phyloP scores from a whole-genome alignment of 257 asterid species.

The Cruciata laevipes region DNA sequence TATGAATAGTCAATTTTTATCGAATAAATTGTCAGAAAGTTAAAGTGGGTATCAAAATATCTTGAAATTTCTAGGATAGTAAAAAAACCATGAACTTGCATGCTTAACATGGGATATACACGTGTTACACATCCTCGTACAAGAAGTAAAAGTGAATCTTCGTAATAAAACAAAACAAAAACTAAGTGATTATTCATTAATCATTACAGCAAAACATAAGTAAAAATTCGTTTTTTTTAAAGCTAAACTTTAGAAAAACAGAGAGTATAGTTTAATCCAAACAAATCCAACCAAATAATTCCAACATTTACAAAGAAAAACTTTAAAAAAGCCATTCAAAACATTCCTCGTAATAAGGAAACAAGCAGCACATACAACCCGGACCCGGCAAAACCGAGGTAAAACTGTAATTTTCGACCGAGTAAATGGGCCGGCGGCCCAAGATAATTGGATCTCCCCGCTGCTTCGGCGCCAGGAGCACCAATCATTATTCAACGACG shows the following conservation, averaged over 20 bases:
- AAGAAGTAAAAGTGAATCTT: neutral
- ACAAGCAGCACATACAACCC: neutral
- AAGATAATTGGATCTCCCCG: slow-evolving; percentile 25
- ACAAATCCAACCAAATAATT: neutral
- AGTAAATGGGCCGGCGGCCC: slow-evolving; percentile 65
- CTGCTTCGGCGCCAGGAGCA: slow-evolving; percentile 9
- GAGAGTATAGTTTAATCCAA: neutral
- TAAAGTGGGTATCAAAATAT: too few species aligned
- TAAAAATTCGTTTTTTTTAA: neutral
- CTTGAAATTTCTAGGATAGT: too few species aligned
- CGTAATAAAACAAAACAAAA: neutral
- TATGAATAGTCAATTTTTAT: too few species aligned
- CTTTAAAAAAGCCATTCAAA: neutral
- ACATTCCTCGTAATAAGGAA: slow-evolving; percentile 7
- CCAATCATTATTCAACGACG: slow-evolving; percentile 29
- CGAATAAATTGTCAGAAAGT: too few species aligned
- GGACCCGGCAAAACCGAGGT: slow-evolving; percentile 1
- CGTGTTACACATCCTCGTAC: neutral
- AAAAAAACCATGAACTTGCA: too few species aligned
- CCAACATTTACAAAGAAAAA: neutral
- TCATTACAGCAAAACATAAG: neutral
- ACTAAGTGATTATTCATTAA: neutral
- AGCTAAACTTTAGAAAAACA: neutral
- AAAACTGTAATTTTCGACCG: slow-evolving; percentile 15
- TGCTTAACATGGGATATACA: neutral